Evolutionary conservation across 306 rosid genomes (phyloP).

Genomic region (Corylus avellana): DNA sequence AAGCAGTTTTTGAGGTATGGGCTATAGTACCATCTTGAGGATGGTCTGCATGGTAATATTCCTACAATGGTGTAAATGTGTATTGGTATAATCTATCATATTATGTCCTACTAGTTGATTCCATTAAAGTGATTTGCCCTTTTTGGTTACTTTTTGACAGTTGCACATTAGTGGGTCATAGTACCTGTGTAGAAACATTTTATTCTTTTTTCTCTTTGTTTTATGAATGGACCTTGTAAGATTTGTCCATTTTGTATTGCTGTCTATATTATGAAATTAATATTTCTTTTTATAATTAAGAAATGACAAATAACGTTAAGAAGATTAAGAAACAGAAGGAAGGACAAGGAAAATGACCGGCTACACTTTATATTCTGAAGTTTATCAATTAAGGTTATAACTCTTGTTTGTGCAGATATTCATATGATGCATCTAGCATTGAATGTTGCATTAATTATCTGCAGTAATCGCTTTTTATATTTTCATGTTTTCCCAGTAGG

Average conservation of each 20-base stretch:
- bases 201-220: no score
- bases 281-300: no score
- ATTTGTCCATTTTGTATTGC: no score
- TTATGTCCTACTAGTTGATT: neutral
- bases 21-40: neutral
- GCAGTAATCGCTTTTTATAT: neutral
- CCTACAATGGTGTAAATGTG: neutral
- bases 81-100: neutral
- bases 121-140: neutral
- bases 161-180: neutral
- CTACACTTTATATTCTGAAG: neutral
- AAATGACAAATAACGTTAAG: no score
- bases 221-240: no score
- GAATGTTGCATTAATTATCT: neutral
- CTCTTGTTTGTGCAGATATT: neutral
- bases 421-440: neutral
- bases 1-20: conserved; percentile 71
- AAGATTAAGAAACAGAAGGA: no score
- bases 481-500: neutral
- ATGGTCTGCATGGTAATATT: neutral
- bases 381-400: neutral
- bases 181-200: neutral
- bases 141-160: neutral
- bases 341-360: no score
- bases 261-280: no score